Evolutionary conservation across 441 rosid genomes (phyloP).

Genomic region (Populus tomentosa): DNA sequence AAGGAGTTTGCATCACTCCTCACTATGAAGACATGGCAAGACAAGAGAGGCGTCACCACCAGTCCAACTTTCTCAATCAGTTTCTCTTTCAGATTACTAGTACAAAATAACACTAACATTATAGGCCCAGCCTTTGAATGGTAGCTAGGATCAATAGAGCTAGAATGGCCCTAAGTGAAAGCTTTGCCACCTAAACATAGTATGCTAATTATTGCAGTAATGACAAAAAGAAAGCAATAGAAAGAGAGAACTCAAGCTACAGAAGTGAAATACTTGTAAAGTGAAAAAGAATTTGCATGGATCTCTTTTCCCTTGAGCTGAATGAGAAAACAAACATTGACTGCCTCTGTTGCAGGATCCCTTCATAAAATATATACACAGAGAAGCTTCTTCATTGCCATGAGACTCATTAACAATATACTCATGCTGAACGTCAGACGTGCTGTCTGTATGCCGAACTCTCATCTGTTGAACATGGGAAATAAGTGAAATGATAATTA

Average conservation of each 20-base stretch:
- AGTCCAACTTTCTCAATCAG: background rate
- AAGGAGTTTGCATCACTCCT: background rate
- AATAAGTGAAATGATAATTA: slow-evolving; percentile 13
- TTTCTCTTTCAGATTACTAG: background rate
- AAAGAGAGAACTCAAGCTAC: background rate
- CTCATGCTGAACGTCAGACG: slow-evolving; percentile 24
- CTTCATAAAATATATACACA: slow-evolving; percentile 60
- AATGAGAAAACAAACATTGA: slow-evolving; percentile 67
- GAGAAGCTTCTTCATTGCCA: slow-evolving; percentile 29
- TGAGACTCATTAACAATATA: slow-evolving; percentile 22
- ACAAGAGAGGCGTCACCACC: background rate
- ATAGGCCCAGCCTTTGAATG: background rate
- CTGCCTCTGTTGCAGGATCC: slow-evolving; percentile 77
- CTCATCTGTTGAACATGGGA: slow-evolving; percentile 44
- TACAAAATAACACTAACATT: background rate
- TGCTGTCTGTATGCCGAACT: slow-evolving; percentile 33
- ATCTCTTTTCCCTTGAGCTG: slow-evolving; percentile 51
- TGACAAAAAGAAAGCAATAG: background rate
- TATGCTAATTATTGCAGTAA: background rate
- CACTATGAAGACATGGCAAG: background rate
- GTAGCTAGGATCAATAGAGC: background rate
- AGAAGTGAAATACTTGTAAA: slow-evolving; percentile 47
- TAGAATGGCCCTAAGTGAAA: background rate
- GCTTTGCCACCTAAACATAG: background rate
- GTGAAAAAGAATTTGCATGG: slow-evolving; percentile 68